Evolutionary conservation across 1,284 basidiomycete species (phyloP), one percentile per base, ranked within the genome.

Genomic region (Cryptococcus neoformans): DNA sequence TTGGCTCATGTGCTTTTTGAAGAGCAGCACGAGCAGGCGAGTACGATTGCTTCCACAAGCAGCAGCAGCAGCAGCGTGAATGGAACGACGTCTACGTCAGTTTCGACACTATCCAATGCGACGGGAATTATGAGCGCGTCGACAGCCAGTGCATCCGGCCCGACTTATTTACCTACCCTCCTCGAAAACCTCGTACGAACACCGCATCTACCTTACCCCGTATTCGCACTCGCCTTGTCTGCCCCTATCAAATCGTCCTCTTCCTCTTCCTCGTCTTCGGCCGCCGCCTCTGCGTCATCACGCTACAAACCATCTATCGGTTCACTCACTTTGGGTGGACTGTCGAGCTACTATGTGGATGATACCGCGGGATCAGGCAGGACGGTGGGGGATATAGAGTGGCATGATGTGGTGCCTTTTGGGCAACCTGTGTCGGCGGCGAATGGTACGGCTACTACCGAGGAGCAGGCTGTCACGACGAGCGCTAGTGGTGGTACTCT

Each of bases 381-480:
- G 44, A 68, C 67, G 1, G 38, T 72, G 6, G 48, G 53, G 16
- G 69, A 73, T 63, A 71, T 75, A 41, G 70, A 73, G 53, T 73
- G 73, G 70, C 57, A 60, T 35, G 61, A 67, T 11, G 72, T 75
- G 4, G 59, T 73, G 1, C 73, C 71, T 1, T 75, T 75, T 56
- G 70, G 63, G 4, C 49, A 51, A 44, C 55, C 57, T 7, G 6
- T 51, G 28, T 37, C 59, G 37, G 36, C 37, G 44, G 17, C 44
- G 2, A 61, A 61, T 28, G 59, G 52, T 38, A 48, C 54, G 3
- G 35, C 46, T 17, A 40, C 28, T 34, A 42, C 14, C 14, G n/a
- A 36, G 12, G 39, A 11, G 8, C 7, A 38, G 16, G 16, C 4
- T 16, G 35, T 46, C 9, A 49, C 49, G 7, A 51, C 48, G 14